phyloP scores from a whole-genome alignment of 495 filamentous ascomycete species.

The Aspergillus conjunctus region DNA sequence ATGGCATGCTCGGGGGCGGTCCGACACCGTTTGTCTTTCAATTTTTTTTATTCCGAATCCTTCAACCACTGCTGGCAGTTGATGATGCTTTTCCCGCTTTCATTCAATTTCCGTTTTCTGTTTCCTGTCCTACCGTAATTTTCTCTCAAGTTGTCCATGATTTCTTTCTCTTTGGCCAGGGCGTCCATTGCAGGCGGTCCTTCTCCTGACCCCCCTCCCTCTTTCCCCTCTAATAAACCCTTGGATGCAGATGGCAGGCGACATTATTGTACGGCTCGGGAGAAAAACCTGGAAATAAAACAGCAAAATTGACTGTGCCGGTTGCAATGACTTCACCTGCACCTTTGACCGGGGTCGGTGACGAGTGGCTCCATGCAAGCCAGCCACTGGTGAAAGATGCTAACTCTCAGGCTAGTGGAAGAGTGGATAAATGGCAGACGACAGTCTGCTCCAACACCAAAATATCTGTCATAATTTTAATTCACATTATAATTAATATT shows the following conservation, averaged over 20 bases:
- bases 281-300: not conserved
- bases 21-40: not conserved
- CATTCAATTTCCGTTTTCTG: constrained; percentile 4
- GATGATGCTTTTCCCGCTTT: not conserved
- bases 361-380: not conserved
- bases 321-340: constrained; percentile 20
- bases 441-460: no score
- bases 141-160: not conserved
- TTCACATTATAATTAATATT: no score
- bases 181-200: not conserved
- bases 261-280: constrained; percentile 1
- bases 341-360: constrained; percentile 12
- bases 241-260: not conserved
- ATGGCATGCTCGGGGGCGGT: constrained; percentile 1
- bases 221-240: not conserved
- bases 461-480: no score
- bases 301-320: constrained; percentile 13
- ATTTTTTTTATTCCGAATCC: not conserved
- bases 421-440: not conserved
- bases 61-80: not conserved
- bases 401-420: not conserved
- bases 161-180: not conserved
- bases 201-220: not conserved
- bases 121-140: not conserved
- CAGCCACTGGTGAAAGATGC: not conserved